Evolutionary conservation across 2,329 filamentous ascomycete species (phyloP).

Genomic region (Beauveria rudraprayagi): DNA sequence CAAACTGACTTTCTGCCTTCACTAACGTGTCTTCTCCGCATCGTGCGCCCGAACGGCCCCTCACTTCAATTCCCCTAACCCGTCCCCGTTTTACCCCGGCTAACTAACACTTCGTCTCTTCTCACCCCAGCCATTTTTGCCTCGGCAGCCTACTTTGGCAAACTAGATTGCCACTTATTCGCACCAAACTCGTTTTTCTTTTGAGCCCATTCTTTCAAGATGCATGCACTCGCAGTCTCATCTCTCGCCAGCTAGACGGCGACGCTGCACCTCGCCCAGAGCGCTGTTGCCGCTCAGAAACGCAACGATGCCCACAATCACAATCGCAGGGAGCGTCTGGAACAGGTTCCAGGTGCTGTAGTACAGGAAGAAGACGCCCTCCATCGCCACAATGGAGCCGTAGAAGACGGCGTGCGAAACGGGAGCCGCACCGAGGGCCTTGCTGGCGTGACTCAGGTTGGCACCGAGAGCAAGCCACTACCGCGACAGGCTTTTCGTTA

Average conservation of each 20-base stretch:
- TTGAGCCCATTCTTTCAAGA: no score
- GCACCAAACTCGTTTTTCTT: not conserved
- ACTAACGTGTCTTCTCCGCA: not conserved
- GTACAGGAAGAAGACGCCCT: constrained; percentile 90
- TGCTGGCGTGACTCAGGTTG: constrained; percentile 69
- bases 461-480: constrained; percentile 78
- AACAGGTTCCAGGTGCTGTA: constrained; percentile 90
- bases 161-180: not conserved
- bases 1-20: not conserved
- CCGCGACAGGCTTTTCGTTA: not conserved
- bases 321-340: constrained; percentile 70
- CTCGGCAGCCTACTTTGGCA: not conserved
- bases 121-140: not conserved
- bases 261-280: constrained; percentile 83
- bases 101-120: constrained; percentile 1
- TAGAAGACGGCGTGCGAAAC: constrained; percentile 79
- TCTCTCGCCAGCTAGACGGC: constrained; percentile 68
- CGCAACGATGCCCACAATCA: constrained; percentile 58
- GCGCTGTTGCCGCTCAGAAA: constrained; percentile 86
- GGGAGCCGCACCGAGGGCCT: constrained; percentile 68
- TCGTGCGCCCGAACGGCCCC: not conserved
- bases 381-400: constrained; percentile 77
- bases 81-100: constrained; percentile 9
- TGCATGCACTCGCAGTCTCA: constrained; percentile 19
- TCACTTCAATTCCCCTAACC: constrained; percentile 4